Evolutionary conservation across 306 rosid genomes (phyloP).

Genomic region (Cyclanthera cordifolia): DNA sequence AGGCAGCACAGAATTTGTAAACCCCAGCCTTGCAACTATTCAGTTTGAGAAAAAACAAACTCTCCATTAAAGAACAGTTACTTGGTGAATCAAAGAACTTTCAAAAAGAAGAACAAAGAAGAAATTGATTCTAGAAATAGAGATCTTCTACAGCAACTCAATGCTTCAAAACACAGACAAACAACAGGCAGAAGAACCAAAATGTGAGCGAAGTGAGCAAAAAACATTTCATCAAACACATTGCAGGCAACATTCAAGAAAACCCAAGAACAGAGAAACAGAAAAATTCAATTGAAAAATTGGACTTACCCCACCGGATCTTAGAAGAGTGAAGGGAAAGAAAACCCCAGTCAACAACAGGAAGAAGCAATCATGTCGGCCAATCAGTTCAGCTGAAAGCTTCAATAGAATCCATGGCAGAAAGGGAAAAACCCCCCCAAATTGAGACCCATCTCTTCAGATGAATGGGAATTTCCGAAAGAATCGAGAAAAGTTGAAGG

Average conservation of each 20-base stretch:
- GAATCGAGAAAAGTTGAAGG: neutral
- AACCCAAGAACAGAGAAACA: constrained; percentile 10
- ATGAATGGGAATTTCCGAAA: too few relatives aligned
- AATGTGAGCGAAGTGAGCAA: constrained; percentile 17
- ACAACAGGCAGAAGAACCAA: constrained; percentile 20
- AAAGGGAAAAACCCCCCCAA: constrained; percentile 15
- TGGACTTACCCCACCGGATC: constrained; percentile 63
- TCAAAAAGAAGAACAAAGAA: constrained; percentile 1
- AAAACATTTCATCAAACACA: constrained; percentile 30
- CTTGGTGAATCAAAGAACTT: neutral
- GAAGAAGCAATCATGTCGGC: constrained; percentile 40
- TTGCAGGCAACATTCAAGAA: constrained; percentile 31
- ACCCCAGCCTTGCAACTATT: too few relatives aligned
- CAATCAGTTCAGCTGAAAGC: constrained; percentile 40
- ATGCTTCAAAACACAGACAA: constrained; percentile 37
- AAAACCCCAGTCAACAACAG: constrained; percentile 33
- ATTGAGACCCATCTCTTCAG: constrained; percentile 7
- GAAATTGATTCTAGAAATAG: constrained; percentile 21
- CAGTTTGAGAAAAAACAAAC: too few relatives aligned
- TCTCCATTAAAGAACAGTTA: too few relatives aligned
- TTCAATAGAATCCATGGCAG: constrained; percentile 21
- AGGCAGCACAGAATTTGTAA: neutral
- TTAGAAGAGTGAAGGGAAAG: constrained; percentile 46
- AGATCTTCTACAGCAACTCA: constrained; percentile 21
- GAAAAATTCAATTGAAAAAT: constrained; percentile 12